A percentile compares a stretch with the other conserved stretches of the same genome.
Conservation (phyloP, 1,139 yeast genomes). For the Arxiozyma bovina region DNA sequence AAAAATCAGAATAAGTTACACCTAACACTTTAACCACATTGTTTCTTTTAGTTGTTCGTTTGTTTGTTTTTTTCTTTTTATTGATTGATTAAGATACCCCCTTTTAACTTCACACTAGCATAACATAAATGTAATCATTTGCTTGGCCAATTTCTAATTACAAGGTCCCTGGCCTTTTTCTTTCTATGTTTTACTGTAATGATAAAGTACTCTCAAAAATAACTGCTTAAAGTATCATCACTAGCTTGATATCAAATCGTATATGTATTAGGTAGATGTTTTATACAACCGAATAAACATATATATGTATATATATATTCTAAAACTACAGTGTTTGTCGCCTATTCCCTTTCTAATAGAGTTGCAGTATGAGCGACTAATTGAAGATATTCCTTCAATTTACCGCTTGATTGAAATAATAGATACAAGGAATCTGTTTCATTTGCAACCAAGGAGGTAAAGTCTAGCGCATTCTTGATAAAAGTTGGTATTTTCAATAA, state of each 20-base stretch:
- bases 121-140: too few species aligned
- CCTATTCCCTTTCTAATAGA: neutral
- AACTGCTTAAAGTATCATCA: too few species aligned
- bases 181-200: too few species aligned
- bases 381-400: conserved; percentile 51
- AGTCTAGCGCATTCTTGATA: conserved; percentile 46
- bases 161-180: neutral
- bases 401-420: conserved; percentile 53
- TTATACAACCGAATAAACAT: neutral
- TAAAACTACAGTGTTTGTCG: neutral
- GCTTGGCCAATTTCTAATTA: neutral
- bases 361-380: conserved; percentile 51
- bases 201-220: too few species aligned
- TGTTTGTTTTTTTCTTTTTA: too few species aligned
- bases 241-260: neutral
- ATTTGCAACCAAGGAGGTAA: conserved; percentile 48
- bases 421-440: conserved; percentile 41
- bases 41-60: too few species aligned
- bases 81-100: neutral
- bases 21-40: neutral
- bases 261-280: neutral
- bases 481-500: conserved; percentile 32
- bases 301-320: neutral
- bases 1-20: neutral
- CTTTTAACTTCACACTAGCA: neutral